Evolutionary conservation across 345 rosid species (phyloP).

Genomic region (Eucalyptus victrix): DNA sequence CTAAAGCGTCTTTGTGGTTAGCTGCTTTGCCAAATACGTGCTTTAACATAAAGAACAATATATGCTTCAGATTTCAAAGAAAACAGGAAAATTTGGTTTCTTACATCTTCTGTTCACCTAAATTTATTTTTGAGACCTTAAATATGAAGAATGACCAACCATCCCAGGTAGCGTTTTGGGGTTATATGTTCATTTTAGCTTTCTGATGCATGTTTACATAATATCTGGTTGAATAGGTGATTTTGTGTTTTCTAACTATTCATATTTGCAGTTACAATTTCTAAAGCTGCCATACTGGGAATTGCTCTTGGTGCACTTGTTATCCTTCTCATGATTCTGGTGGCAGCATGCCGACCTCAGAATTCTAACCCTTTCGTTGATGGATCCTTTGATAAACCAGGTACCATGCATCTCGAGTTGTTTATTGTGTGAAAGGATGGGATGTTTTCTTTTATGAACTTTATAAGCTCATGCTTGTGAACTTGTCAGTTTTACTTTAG

Average conservation of each 20-base stretch:
- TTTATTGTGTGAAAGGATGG: neutral
- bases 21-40: neutral
- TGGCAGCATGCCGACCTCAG: conserved; percentile 72
- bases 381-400: conserved; percentile 87
- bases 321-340: conserved; percentile 75
- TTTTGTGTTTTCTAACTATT: neutral
- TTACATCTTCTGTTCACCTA: neutral
- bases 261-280: conserved; percentile 42
- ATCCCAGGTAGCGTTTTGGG: neutral
- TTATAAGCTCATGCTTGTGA: neutral
- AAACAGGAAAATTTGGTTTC: neutral
- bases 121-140: neutral
- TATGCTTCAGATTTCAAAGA: neutral
- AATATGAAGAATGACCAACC: neutral
- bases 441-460: neutral
- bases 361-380: conserved; percentile 47
- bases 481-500: neutral
- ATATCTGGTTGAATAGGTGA: neutral
- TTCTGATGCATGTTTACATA: neutral
- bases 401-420: conserved; percentile 7
- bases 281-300: conserved; percentile 90
- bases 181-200: neutral
- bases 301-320: conserved; percentile 86
- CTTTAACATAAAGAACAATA: neutral
- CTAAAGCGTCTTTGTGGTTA: neutral